Evolutionary conservation across 2,329 filamentous ascomycete genomes (phyloP).

Genomic region (Paecilomyces fulvus): DNA sequence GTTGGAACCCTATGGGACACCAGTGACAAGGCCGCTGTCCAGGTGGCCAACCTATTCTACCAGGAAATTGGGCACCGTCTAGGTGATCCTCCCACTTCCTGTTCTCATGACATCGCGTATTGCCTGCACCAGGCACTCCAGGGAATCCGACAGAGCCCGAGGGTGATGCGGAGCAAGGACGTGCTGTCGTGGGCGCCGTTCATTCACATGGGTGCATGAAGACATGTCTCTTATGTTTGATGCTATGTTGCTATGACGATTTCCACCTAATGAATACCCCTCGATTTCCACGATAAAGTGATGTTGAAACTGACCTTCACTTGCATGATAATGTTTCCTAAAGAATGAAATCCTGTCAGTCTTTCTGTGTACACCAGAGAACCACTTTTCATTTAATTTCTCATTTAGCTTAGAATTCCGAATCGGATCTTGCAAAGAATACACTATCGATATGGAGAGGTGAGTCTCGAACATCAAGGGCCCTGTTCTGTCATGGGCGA

Average conservation of each 20-base stretch:
- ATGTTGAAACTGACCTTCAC: neutral
- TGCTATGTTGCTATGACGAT: neutral
- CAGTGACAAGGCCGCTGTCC: constrained; percentile 14
- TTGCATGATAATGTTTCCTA: neutral
- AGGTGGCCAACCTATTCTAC: constrained; percentile 11
- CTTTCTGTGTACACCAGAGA: neutral
- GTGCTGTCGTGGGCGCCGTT: neutral
- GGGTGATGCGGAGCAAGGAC: neutral
- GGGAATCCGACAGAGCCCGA: neutral
- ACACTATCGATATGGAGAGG: neutral
- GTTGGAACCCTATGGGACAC: constrained; percentile 25
- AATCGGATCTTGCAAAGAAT: neutral
- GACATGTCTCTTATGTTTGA: neutral
- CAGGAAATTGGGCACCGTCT: neutral
- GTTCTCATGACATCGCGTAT: neutral
- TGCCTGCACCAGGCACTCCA: neutral
- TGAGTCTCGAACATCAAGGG: too few species aligned
- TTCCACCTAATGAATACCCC: neutral
- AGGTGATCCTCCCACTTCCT: neutral
- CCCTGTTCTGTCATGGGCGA: too few species aligned
- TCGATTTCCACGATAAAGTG: neutral
- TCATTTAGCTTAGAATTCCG: neutral
- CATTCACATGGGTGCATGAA: neutral
- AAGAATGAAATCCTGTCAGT: neutral
- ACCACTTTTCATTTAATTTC: neutral